Conservation (phyloP, 352 stramenopile genomes). For the Phytophthora fragariaefolia region DNA sequence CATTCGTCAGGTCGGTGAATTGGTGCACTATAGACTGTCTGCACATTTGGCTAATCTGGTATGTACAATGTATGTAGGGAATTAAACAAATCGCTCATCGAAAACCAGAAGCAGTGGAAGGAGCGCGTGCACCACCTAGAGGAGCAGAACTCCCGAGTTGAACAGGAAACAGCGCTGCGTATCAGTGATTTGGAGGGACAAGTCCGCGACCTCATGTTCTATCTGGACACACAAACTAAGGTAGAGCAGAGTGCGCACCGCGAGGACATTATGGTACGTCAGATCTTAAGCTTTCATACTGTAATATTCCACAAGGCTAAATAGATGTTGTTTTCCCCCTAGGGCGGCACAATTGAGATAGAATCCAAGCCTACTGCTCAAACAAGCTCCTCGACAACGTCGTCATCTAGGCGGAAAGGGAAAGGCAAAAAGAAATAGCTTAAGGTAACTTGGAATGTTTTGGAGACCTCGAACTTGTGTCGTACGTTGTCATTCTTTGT, state of each 20-base stretch:
- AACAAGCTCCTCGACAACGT: constrained; percentile 20
- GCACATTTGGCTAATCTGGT: constrained; percentile 9
- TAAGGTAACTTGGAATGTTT: background rate
- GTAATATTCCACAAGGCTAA: background rate
- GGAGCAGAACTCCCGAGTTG: constrained; percentile 64
- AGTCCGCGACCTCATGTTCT: constrained; percentile 91
- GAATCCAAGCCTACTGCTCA: constrained; percentile 45
- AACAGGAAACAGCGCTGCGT: constrained; percentile 65
- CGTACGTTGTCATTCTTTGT: no score
- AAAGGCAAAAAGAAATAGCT: constrained; percentile 38
- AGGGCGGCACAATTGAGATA: constrained; percentile 80
- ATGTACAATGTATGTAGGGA: constrained; percentile 47
- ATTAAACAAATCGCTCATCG: constrained; percentile 87
- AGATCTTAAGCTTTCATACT: background rate
- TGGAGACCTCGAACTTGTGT: no score
- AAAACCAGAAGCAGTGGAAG: constrained; percentile 91
- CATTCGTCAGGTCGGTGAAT: constrained; percentile 69
- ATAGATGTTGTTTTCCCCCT: constrained; percentile 6
- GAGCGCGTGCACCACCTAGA: constrained; percentile 75
- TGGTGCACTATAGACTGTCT: background rate
- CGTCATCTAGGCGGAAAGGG: constrained; percentile 30
- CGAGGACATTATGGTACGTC: constrained; percentile 79
- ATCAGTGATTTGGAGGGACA: constrained; percentile 85
- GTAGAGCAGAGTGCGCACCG: constrained; percentile 80
- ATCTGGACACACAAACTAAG: constrained; percentile 89